Base-by-base conservation (phyloP, 352 stramenopile genomes). In the Saprolegnia parasitica region DNA sequence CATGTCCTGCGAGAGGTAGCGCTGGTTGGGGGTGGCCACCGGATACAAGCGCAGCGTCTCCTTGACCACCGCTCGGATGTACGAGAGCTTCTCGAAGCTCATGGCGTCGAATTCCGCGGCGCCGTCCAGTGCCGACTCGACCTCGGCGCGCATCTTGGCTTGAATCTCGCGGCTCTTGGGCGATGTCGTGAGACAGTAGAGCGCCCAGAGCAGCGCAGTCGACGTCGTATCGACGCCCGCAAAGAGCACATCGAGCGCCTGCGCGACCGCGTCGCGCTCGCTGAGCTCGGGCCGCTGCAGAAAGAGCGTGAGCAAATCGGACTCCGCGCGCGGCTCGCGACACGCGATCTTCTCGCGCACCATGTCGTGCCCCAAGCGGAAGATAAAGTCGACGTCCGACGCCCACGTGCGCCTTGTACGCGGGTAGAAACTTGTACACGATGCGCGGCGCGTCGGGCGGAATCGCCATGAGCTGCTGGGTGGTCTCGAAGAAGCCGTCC, bases 21-120 rank as follows among this genome's bases (percentile, higher is more conserved):
- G 52, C 24, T 20, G 11, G 35, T 60, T 60, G 3, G 52, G 52
- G 4, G 11, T 60, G 10, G n/a, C n/a, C 24, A 24, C n/a, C 16
- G 52, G 52, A n/a, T 60, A 60, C 35, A 60, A 60, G 13, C 52
- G 52, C 24, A 60, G 13, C 11, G 52, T 60, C 35, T 60, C 52
- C 52, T 60, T 60, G 24, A 60, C 9, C 11, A 35, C 24, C 13
- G 52, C 52, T 60, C 52, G 52, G 13, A 60, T 24, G 35, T 60
- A 60, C 16, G 52, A 40, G 24, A 60, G 35, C 35, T 60, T 35
- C 11, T n/a, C n/a, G 35, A 60, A 9, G 13, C 11, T 9, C 3
- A 21, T 9, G 16, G 11, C 24, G 35, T 60, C 52, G 9, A 60
- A 21, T 3, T 20, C n/a, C 24, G 52, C 10, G 11, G 11, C 2